Evolutionary conservation across 306 rosid species (phyloP), one percentile per base, ranked within the genome.

Genomic region (Acacia melanoxylon): DNA sequence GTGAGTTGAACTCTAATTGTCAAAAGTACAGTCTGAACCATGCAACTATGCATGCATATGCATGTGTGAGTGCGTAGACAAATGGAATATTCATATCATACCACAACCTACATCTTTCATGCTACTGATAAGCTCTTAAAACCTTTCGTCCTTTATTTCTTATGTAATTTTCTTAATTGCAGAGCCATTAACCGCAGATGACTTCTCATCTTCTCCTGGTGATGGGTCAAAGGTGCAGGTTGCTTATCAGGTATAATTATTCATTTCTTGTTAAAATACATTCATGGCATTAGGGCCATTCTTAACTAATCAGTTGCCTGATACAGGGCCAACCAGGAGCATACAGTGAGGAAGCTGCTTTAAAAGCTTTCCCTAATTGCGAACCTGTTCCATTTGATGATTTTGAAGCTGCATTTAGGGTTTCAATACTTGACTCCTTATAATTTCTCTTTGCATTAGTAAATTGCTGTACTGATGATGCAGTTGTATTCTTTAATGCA

Each of bases 351-450:
- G 91, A 90, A 17, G 98, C 98, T 49, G 98, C 97, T 42, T 61
- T 91, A 62, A 94, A 92, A 83, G 97, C 92, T 35, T 94, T 86
- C 80, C 98, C 98, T 19, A 82, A 89, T 67, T 92, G 97, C 66
- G 95, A 90, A 87, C 89, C 98, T 22, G 98, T 94, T 79, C 95
- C 97, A 11, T 94, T 94, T 83, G 97, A 92, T 0, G 89, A 89
- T 81, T 91, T 90, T 82, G 98, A 94, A 93, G 91, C 91, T 81
- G 90, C 93, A 82, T 92, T 92, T 77, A 92, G 91, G 98, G 98
- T 92, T 82, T 81, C 69, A 63, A 63, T 29, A 63, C 69, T 29
- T 66, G 45, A 41, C 74, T 67, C 67, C 74, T 68, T 42, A 20
- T 71, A 41, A 61, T 25, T 40, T 63, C 42, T 63, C 42, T 42